Evolutionary conservation across 2,329 filamentous ascomycete genomes (phyloP).

Genomic region (Diaporthe sp.): DNA sequence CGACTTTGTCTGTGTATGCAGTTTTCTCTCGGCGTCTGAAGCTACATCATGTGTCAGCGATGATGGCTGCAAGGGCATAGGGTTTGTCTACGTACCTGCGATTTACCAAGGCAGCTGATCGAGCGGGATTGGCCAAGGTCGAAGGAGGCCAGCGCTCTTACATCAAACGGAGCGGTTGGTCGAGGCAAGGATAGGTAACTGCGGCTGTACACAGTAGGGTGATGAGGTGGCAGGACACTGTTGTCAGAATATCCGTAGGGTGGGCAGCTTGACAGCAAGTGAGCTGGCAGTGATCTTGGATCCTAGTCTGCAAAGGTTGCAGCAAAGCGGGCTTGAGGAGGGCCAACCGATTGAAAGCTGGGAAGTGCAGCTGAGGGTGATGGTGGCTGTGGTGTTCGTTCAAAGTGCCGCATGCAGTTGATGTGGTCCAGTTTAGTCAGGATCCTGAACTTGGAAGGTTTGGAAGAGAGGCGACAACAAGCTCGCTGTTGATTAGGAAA

Average conservation of each 20-base stretch:
- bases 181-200: not conserved
- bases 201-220: not conserved
- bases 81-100: not conserved
- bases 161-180: not conserved
- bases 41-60: not conserved
- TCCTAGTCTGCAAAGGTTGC: not conserved
- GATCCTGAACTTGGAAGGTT: not conserved
- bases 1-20: not conserved
- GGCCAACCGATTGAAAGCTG: not conserved
- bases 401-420: not conserved
- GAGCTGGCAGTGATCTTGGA: not conserved
- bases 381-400: not conserved
- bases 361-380: not conserved
- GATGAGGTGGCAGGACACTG: not conserved
- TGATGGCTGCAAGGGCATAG: not conserved
- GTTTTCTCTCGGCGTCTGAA: not conserved
- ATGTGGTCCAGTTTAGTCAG: not conserved
- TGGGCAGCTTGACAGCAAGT: not conserved
- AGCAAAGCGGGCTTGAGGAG: not conserved
- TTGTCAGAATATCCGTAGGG: too few relatives aligned
- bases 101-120: not conserved
- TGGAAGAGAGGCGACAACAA: not conserved
- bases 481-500: not conserved
- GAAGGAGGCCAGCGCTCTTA: not conserved
- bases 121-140: not conserved